Evolutionary conservation across 345 rosid genomes (phyloP).

Genomic region (Crucihimalaya himalaica): DNA sequence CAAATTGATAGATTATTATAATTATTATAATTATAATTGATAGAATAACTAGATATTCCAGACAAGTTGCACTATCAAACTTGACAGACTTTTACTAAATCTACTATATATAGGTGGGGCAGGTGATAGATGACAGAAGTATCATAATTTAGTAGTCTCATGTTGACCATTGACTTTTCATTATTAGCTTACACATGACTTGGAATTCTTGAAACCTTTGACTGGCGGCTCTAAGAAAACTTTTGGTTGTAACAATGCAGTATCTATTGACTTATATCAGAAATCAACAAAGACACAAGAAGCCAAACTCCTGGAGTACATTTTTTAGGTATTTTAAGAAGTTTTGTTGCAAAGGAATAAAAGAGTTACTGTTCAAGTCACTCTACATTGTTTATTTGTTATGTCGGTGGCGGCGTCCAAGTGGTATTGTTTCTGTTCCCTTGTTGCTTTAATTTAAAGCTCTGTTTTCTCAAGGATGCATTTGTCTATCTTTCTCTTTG

Average conservation of each 20-base stretch:
- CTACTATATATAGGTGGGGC: neutral
- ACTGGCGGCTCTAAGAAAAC: conserved; percentile 9
- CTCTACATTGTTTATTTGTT: neutral
- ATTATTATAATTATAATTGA: too few relatives aligned
- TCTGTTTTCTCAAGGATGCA: neutral
- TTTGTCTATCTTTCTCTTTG: neutral
- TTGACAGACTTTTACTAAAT: neutral
- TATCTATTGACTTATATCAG: conserved; percentile 4
- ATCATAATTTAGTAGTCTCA: conserved; percentile 19
- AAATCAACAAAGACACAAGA: conserved; percentile 13
- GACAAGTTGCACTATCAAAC: conserved; percentile 11
- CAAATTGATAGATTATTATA: neutral
- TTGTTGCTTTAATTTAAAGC: neutral
- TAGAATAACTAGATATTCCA: neutral
- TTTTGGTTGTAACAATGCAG: neutral
- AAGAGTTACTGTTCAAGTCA: neutral
- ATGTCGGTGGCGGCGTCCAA: neutral
- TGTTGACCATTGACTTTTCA: conserved; percentile 30
- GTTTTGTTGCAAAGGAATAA: neutral
- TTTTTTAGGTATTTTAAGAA: neutral
- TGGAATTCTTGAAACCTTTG: conserved; percentile 14
- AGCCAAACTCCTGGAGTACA: neutral
- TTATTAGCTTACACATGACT: conserved; percentile 21
- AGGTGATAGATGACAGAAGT: neutral
- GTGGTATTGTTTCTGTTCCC: neutral